Evolutionary conservation across 2,329 filamentous ascomycete genomes (phyloP).

Genomic region (Pestalotiopsis sp.): DNA sequence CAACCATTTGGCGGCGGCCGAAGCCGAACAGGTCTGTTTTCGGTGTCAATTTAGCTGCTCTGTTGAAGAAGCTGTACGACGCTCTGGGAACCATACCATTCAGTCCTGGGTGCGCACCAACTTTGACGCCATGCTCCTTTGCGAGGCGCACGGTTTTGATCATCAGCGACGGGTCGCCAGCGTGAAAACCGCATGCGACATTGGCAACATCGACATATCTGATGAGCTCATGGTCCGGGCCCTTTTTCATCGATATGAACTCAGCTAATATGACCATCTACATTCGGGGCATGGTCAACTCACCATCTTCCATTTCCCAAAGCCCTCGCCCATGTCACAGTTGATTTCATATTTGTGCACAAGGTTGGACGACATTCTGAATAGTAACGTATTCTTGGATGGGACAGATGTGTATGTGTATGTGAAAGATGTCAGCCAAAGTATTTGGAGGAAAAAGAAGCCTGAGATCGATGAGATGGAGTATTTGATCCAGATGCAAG

Average conservation of each 20-base stretch:
- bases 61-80: too few species aligned
- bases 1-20: constrained; percentile 63
- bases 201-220: constrained; percentile 65
- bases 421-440: too few species aligned
- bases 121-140: constrained; percentile 57
- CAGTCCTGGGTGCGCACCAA: constrained; percentile 66
- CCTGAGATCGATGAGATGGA: too few species aligned
- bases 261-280: too few species aligned
- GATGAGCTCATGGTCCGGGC: constrained; percentile 63
- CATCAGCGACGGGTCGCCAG: constrained; percentile 68
- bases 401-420: too few species aligned
- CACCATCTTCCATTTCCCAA: constrained; percentile 45
- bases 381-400: too few species aligned
- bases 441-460: too few species aligned
- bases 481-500: too few species aligned
- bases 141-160: constrained; percentile 59
- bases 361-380: too few species aligned
- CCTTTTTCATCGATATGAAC: constrained; percentile 30
- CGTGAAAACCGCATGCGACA: constrained; percentile 63
- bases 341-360: constrained; percentile 39
- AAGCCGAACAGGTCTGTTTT: constrained; percentile 64
- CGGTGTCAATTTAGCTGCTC: too few species aligned
- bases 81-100: constrained; percentile 23
- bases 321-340: constrained; percentile 55
- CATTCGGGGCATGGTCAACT: neutral